These are phyloP conservation scores for Nidularia pulvinata DNA, from an alignment of 768 basidiomycete genomes.

Conservation along the genomic window DNA sequence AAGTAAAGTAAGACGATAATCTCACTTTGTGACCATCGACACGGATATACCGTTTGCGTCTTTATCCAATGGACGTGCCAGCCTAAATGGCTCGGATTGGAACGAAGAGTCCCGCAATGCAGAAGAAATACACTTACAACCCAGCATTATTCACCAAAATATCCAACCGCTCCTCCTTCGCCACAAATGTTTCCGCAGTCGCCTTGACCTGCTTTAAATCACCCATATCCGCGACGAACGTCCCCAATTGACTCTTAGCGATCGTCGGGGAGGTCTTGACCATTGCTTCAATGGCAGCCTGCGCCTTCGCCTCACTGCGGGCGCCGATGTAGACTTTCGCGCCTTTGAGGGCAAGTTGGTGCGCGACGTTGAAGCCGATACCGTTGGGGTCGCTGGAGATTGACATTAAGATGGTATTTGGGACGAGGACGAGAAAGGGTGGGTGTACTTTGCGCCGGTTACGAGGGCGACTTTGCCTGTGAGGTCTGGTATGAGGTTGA, in stretches of 20 bases:
- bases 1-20: neutral
- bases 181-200: neutral
- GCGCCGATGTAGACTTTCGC: neutral
- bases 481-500: neutral
- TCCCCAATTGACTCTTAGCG: neutral
- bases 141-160: neutral
- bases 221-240: neutral
- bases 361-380: neutral
- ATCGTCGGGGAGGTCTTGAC: neutral
- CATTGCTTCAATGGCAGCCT: neutral
- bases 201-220: neutral
- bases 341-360: neutral
- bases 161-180: neutral
- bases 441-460: neutral
- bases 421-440: neutral
- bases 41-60: neutral
- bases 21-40: neutral
- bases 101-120: neutral
- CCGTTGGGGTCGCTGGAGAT: neutral
- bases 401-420: neutral
- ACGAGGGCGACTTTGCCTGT: neutral
- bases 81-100: neutral
- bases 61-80: neutral
- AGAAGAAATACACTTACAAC: neutral
- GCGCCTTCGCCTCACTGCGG: neutral